Conservation (phyloP, 2,329 filamentous ascomycete genomes). For the Claviceps cyperi region DNA sequence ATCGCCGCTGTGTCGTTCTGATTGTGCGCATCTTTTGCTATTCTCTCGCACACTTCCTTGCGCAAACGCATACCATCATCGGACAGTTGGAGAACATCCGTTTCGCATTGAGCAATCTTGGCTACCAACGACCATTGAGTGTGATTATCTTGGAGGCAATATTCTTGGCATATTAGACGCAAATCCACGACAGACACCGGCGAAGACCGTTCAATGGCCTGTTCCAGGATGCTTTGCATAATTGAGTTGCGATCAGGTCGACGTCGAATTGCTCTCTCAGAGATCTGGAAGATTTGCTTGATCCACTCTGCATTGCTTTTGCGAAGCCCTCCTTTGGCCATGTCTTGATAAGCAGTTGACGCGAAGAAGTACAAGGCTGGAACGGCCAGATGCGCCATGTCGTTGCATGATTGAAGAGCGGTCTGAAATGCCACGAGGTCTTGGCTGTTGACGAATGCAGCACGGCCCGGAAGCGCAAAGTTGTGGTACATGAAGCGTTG, state of each 20-base stretch:
- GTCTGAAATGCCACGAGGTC: slow-evolving; percentile 26
- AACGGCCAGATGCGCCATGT: slow-evolving; percentile 21
- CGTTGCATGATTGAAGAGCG: slow-evolving; percentile 25
- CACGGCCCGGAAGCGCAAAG: slow-evolving; percentile 36
- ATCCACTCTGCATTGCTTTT: slow-evolving; percentile 25
- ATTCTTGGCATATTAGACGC: slow-evolving; percentile 26
- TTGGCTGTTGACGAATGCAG: slow-evolving; percentile 28
- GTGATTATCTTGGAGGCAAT: slow-evolving; percentile 20
- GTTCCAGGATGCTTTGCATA: slow-evolving; percentile 17
- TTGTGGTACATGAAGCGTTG: slow-evolving; percentile 34
- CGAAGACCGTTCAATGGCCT: slow-evolving; percentile 16
- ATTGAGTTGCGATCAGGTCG: slow-evolving; percentile 14
- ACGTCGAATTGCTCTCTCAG: slow-evolving; percentile 15
- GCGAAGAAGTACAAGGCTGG: slow-evolving; percentile 32
- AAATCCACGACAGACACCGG: slow-evolving; percentile 26
- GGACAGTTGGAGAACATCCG: slow-evolving; percentile 30
- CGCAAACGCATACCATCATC: slow-evolving; percentile 26
- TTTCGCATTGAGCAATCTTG: slow-evolving; percentile 28
- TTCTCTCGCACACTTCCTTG: slow-evolving; percentile 23
- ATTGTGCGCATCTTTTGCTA: slow-evolving; percentile 11
- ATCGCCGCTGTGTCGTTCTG: slow-evolving; percentile 12
- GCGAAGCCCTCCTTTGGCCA: slow-evolving; percentile 15
- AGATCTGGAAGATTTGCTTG: slow-evolving; percentile 19
- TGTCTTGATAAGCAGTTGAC: slow-evolving; percentile 13
- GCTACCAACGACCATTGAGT: slow-evolving; percentile 30